These are phyloP conservation scores for Tardiomyces blankii DNA, from an alignment of 1,139 yeast species.

Conservation along the genomic window DNA sequence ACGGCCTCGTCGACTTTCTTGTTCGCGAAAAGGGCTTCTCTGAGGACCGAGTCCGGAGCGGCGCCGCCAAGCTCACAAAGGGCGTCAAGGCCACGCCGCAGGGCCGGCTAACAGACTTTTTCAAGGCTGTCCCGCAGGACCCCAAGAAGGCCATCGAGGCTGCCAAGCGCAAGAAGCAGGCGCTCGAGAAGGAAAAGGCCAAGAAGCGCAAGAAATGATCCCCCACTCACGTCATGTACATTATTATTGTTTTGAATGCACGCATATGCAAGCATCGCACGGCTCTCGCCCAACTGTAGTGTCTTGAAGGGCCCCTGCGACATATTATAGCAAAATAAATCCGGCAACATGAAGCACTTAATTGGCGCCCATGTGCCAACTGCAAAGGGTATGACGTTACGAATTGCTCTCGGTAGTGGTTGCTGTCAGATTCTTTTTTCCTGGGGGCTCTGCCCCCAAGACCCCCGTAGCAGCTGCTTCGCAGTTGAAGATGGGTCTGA, in stretches of 20 bases:
- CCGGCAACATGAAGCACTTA: neutral
- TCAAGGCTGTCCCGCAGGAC: constrained; percentile 52
- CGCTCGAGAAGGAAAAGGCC: constrained; percentile 15
- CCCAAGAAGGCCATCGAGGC: constrained; percentile 6
- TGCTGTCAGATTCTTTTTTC: too few species aligned
- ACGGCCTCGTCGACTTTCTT: constrained; percentile 60
- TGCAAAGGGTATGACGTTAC: constrained; percentile 23
- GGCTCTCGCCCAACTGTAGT: too few species aligned
- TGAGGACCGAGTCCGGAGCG: constrained; percentile 82
- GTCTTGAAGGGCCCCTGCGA: too few species aligned
- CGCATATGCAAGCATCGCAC: neutral
- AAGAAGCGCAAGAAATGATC: constrained; percentile 1
- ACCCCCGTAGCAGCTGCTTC: too few species aligned
- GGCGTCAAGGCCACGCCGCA: constrained; percentile 80
- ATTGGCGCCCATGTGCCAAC: constrained; percentile 29
- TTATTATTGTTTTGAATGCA: too few species aligned
- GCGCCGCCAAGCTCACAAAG: constrained; percentile 75
- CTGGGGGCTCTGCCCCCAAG: too few species aligned
- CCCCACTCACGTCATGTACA: too few species aligned
- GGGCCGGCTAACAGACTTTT: constrained; percentile 87
- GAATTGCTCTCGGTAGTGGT: too few species aligned
- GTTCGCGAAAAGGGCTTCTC: constrained; percentile 75
- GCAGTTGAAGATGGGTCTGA: too few species aligned
- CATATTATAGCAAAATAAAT: too few species aligned
- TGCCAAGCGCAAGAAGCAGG: constrained; percentile 15